Evolutionary conservation across 805 yeast species (phyloP).

Genomic region (Teunomyces kruisii): DNA sequence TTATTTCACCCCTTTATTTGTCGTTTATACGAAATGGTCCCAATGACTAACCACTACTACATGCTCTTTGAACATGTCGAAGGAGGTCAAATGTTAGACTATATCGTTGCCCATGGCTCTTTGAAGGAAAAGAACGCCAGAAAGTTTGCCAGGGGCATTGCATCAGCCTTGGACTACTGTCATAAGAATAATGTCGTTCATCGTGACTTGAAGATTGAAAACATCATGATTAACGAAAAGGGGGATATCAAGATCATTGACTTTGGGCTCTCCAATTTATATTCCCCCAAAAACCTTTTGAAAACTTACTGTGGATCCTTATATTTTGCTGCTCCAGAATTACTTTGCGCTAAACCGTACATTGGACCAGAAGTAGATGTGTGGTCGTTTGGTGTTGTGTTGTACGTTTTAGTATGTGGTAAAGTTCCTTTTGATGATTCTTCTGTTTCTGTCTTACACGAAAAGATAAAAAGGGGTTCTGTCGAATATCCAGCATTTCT

Average conservation of each 20-base stretch:
- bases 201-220: conserved; percentile 94
- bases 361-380: conserved; percentile 96
- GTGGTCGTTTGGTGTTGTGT: conserved; percentile 97
- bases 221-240: conserved; percentile 87
- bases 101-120: conserved; percentile 94
- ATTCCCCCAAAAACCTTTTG: conserved; percentile 65
- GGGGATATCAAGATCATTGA: conserved; percentile 96
- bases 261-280: conserved; percentile 91
- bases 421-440: conserved; percentile 98
- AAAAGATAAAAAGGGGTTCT: conserved; percentile 86
- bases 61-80: conserved; percentile 95
- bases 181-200: conserved; percentile 95
- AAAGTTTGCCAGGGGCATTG: conserved; percentile 91
- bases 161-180: conserved; percentile 88
- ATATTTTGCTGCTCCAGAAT: conserved; percentile 98
- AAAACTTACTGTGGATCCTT: conserved; percentile 96
- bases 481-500: conserved; percentile 88
- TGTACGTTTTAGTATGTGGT: conserved; percentile 94
- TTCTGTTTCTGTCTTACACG: conserved; percentile 86
- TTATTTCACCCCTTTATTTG: conserved; percentile 92
- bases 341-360: conserved; percentile 88
- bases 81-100: conserved; percentile 97
- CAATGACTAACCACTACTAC: conserved; percentile 95
- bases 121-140: conserved; percentile 92
- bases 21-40: conserved; percentile 86